These are phyloP conservation scores for Salix viminalis DNA, from an alignment of 345 rosid genomes.

Conservation along the genomic window DNA sequence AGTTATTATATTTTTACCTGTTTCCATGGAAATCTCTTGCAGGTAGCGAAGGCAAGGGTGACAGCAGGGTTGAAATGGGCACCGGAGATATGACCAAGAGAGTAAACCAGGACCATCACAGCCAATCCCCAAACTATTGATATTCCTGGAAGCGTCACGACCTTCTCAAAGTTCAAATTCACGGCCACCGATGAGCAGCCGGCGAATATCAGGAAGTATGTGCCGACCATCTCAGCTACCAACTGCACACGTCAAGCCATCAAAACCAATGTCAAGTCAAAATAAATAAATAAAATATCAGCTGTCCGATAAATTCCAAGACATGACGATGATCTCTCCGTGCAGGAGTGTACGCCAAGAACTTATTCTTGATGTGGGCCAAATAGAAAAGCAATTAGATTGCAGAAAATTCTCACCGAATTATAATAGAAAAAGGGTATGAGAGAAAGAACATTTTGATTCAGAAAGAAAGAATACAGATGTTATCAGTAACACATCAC, in stretches of 20 bases:
- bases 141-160: conserved; percentile 70
- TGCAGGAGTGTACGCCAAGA: background rate
- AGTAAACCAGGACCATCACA: conserved; percentile 76
- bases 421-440: background rate
- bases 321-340: background rate
- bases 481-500: conserved; percentile 17
- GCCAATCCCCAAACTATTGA: conserved; percentile 85
- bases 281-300: background rate
- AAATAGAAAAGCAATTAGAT: background rate
- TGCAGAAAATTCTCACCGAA: background rate
- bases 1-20: conserved; percentile 36
- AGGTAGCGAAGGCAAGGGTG: conserved; percentile 82
- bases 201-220: conserved; percentile 85
- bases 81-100: conserved; percentile 93
- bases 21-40: conserved; percentile 74
- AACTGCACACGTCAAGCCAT: conserved; percentile 33
- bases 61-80: conserved; percentile 97
- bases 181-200: conserved; percentile 81
- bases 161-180: conserved; percentile 53
- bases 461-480: background rate
- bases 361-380: background rate
- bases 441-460: background rate
- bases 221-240: conserved; percentile 73
- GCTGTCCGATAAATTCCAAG: background rate
- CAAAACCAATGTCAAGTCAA: background rate